Conservation (phyloP, 208 protist genomes). For the Leishmania amazonensis region DNA sequence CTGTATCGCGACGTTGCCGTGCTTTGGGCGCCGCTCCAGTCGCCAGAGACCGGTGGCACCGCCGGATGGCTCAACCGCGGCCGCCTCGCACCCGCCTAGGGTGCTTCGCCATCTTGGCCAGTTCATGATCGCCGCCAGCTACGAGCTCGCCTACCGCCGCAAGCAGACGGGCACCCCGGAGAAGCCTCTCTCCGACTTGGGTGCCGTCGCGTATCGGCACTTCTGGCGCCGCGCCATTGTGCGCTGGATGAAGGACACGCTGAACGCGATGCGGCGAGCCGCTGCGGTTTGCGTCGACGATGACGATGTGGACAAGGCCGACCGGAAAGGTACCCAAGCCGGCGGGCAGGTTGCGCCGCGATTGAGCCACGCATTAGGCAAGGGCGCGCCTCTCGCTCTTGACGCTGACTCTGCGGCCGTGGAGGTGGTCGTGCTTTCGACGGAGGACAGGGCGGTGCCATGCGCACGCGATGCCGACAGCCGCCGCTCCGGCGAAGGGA, state of each 20-base stretch:
- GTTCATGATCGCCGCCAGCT: constrained; percentile 97
- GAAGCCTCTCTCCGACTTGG: constrained; percentile 98
- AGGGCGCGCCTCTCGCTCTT: not conserved
- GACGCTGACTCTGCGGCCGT: not conserved
- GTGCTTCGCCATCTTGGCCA: constrained; percentile 91
- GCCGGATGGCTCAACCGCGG: not conserved
- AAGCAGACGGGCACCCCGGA: constrained; percentile 97
- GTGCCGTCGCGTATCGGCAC: constrained; percentile 88
- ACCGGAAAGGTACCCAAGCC: not conserved
- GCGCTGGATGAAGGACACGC: constrained; percentile 55
- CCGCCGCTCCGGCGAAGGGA: not conserved
- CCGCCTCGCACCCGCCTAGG: constrained; percentile 2
- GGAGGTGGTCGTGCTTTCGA: not conserved
- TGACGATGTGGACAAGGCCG: constrained; percentile 6
- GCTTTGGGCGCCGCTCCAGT: constrained; percentile 50
- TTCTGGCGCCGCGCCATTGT: constrained; percentile 88
- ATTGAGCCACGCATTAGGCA: not conserved
- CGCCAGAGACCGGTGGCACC: constrained; percentile 7
- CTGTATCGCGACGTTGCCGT: constrained; percentile 99
- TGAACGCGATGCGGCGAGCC: constrained; percentile 21
- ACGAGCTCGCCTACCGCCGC: constrained; percentile 97
- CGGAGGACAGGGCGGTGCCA: not conserved
- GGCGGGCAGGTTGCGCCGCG: not conserved
- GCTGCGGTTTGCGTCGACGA: constrained; percentile 19
- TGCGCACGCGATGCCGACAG: not conserved